phyloP scores from a whole-genome alignment of 1,139 yeast species.

The Wickerhamomyces sp. region DNA sequence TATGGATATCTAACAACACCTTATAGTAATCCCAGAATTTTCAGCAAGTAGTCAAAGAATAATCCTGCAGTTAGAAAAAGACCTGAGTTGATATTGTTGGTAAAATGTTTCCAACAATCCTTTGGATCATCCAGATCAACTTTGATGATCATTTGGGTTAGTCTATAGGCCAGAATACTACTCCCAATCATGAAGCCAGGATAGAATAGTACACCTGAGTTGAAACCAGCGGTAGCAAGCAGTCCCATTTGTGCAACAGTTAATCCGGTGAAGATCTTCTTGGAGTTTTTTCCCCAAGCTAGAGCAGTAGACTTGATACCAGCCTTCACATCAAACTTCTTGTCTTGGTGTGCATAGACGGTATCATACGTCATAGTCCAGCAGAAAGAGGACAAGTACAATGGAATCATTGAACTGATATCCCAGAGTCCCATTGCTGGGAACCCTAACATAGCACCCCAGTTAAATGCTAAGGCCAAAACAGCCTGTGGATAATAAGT shows the following conservation, averaged over 20 bases:
- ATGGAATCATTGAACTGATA: constrained; percentile 68
- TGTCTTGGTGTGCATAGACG: constrained; percentile 96
- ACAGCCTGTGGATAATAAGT: constrained; percentile 92
- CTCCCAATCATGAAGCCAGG: constrained; percentile 75
- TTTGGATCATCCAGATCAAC: constrained; percentile 78
- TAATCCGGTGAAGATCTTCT: constrained; percentile 58
- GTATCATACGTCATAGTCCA: constrained; percentile 98
- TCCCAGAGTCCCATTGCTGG: constrained; percentile 92
- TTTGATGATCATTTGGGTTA: constrained; percentile 57
- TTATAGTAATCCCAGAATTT: constrained; percentile 21
- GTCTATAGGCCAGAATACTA: constrained; percentile 61
- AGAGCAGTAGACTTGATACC: constrained; percentile 95
- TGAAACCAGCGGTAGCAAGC: constrained; percentile 66
- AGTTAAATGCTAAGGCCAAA: constrained; percentile 78
- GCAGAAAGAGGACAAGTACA: constrained; percentile 70
- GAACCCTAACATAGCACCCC: constrained; percentile 94
- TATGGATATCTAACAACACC: neutral
- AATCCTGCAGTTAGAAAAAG: constrained; percentile 74
- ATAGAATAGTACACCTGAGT: constrained; percentile 65
- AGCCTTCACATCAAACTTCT: constrained; percentile 75
- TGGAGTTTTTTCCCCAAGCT: constrained; percentile 82
- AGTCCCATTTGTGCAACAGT: constrained; percentile 63
- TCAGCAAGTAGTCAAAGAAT: constrained; percentile 62
- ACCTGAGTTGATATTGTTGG: constrained; percentile 77
- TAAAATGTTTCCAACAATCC: constrained; percentile 79